phyloP scores from a whole-genome alignment of 192 early-diverging fungal genomes.

The Podila clonocystis region DNA sequence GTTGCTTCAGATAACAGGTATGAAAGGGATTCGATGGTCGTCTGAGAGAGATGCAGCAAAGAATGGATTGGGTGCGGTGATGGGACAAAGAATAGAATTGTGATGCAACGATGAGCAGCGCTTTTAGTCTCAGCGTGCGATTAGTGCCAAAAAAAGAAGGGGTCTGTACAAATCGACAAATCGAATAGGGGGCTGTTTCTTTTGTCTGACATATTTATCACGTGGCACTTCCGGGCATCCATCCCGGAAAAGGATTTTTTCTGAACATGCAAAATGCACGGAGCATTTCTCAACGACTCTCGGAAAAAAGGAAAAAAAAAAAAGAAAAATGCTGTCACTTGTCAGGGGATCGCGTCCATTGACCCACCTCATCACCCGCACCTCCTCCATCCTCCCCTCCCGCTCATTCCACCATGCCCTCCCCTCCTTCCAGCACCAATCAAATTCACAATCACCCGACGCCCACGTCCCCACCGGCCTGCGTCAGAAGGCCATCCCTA shows the following conservation, averaged over 20 bases:
- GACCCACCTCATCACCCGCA: not conserved
- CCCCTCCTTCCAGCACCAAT: not conserved
- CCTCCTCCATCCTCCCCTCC: not conserved
- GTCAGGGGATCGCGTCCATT: not conserved
- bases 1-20: no score
- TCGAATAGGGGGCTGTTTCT: no score
- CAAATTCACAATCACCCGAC: constrained; percentile 5
- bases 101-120: not conserved
- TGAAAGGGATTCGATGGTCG: no score
- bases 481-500: constrained; percentile 36
- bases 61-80: not conserved
- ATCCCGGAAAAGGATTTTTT: no score
- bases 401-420: not conserved
- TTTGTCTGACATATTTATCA: no score
- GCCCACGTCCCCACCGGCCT: not conserved
- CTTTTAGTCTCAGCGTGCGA: no score
- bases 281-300: no score
- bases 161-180: no score
- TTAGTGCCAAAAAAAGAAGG: no score
- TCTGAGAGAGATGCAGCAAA: no score
- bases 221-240: no score
- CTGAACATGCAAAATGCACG: no score
- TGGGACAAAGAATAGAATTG: not conserved
- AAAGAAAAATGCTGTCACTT: not conserved
- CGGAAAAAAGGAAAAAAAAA: not conserved